Conservation (phyloP, 495 filamentous ascomycete genomes). For the Aspergillus wentii region DNA sequence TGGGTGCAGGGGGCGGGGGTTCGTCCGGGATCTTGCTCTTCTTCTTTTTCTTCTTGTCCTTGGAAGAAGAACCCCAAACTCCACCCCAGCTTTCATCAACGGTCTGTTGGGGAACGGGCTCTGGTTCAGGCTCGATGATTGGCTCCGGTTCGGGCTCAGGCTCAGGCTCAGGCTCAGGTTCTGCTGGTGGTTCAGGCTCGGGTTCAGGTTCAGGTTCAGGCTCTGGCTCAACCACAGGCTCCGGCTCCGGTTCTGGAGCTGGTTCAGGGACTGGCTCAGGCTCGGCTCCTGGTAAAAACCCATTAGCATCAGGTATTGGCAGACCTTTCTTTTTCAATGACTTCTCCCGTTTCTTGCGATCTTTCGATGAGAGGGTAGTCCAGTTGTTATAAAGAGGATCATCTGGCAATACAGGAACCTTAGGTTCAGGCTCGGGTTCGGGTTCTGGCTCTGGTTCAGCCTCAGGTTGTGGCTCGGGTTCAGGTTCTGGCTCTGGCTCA, state of each 20-base stretch:
- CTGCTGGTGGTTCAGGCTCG: slow-evolving; percentile 5
- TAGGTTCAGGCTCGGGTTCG: slow-evolving; percentile 23
- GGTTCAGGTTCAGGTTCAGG: slow-evolving; percentile 8
- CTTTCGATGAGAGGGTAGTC: slow-evolving; percentile 20
- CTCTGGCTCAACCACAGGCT: slow-evolving; percentile 21
- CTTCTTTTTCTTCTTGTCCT: slow-evolving; percentile 45
- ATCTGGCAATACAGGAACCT: slow-evolving; percentile 14
- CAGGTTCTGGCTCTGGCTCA: slow-evolving; percentile 19
- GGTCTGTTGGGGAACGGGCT: slow-evolving; percentile 10
- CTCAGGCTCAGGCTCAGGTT: slow-evolving; percentile 5
- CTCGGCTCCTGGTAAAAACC: slow-evolving; percentile 16
- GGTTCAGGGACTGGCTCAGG: slow-evolving; percentile 15
- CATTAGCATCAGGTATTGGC: slow-evolving; percentile 22
- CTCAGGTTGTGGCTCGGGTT: slow-evolving; percentile 21
- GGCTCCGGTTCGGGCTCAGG: slow-evolving; percentile 26
- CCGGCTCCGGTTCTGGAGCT: slow-evolving; percentile 21
- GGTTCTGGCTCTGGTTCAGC: slow-evolving; percentile 25
- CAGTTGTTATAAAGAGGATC: slow-evolving; percentile 25
- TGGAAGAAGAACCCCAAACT: slow-evolving; percentile 28
- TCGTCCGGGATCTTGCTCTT: slow-evolving; percentile 33
- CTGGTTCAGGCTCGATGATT: slow-evolving; percentile 15
- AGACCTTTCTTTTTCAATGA: slow-evolving; percentile 17
- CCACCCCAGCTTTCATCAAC: slow-evolving; percentile 33
- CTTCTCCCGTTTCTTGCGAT: slow-evolving; percentile 27
- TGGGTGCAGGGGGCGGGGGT: slow-evolving; percentile 47